phyloP scores from a whole-genome alignment of 148 eudicot species.

The Polygonum aviculare region DNA sequence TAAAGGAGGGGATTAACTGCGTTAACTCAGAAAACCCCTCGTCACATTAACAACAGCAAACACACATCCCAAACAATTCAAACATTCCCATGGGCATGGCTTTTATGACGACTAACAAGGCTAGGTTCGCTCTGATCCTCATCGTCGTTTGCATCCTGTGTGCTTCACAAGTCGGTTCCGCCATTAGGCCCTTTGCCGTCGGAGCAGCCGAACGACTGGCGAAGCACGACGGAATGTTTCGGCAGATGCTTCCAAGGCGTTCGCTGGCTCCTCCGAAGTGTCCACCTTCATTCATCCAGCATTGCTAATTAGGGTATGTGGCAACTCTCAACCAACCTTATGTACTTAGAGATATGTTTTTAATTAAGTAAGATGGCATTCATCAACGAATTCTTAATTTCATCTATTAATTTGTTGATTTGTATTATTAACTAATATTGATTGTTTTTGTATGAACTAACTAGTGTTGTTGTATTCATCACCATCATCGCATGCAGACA shows the following conservation, averaged over 20 bases:
- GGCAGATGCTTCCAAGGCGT: neutral
- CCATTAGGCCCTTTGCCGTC: neutral
- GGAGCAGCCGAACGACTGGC: neutral
- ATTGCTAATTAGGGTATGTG: neutral
- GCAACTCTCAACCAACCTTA: neutral
- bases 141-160: neutral
- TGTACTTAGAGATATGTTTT: no score
- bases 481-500: no score
- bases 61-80: no score
- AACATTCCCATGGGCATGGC: neutral
- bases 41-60: no score
- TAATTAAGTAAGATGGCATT: no score
- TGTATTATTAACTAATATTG: no score
- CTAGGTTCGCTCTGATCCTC: neutral
- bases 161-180: neutral
- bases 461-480: no score
- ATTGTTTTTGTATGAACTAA: no score
- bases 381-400: no score
- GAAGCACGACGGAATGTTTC: neutral
- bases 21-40: no score
- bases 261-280: neutral
- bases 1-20: no score
- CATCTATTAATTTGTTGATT: no score
- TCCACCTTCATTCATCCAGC: neutral
- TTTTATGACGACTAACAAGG: neutral